Conservation (phyloP, 2,329 filamentous ascomycete species). For the Drechslerella stenobrocha region DNA sequence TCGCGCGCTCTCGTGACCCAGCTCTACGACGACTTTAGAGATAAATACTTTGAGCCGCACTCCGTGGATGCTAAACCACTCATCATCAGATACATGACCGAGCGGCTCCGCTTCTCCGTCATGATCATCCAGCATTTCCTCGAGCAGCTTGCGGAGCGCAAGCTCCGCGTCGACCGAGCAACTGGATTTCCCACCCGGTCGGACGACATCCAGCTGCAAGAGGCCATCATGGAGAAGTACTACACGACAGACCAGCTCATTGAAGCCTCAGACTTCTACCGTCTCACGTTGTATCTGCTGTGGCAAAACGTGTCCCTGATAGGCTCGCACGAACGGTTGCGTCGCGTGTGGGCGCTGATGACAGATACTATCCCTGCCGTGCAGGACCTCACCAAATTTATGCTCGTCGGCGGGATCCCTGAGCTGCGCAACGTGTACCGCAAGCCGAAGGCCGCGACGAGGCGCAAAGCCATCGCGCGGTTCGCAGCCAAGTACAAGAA, state of each 20-base stretch:
- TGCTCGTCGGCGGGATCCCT: conserved; percentile 37
- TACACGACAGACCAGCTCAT: conserved; percentile 41
- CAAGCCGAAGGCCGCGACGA: conserved; percentile 16
- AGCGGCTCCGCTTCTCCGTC: conserved; percentile 38
- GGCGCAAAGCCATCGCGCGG: conserved; percentile 33
- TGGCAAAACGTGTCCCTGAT: conserved; percentile 44
- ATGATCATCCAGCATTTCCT: conserved; percentile 46
- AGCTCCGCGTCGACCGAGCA: conserved; percentile 25
- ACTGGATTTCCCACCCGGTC: conserved; percentile 31
- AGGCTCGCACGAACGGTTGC: conserved; percentile 23
- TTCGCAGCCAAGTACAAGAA: conserved; percentile 28
- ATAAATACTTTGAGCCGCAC: conserved; percentile 45
- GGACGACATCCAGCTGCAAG: conserved; percentile 40
- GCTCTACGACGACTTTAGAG: conserved; percentile 38
- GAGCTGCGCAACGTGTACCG: conserved; percentile 42
- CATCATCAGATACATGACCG: conserved; percentile 40
- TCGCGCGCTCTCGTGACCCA: conserved; percentile 31
- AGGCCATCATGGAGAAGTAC: conserved; percentile 46
- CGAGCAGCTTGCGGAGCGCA: conserved; percentile 43
- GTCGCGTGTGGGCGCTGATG: conserved; percentile 34
- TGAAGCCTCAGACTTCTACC: conserved; percentile 46
- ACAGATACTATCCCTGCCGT: conserved; percentile 42
- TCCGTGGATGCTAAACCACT: conserved; percentile 18
- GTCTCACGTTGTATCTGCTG: conserved; percentile 32
- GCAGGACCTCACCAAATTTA: conserved; percentile 42